These are phyloP conservation scores for Hypomontagnella monticulosa DNA, from an alignment of 495 filamentous ascomycete species.

Conservation along the genomic window DNA sequence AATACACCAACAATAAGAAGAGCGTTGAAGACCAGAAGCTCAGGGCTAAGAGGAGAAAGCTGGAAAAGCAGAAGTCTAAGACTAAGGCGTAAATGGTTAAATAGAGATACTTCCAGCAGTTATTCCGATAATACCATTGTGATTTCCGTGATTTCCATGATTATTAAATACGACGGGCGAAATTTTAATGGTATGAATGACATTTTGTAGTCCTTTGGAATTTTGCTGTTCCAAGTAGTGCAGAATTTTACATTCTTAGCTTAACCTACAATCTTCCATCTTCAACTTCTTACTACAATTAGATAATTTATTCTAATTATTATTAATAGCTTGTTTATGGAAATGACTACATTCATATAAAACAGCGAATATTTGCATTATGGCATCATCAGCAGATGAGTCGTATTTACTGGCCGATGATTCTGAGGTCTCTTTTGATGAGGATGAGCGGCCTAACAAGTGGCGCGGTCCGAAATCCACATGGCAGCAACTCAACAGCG, in stretches of 20 bases:
- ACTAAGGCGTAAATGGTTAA: constrained; percentile 43
- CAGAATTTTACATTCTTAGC: background rate
- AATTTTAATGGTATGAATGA: constrained; percentile 10
- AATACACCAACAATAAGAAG: constrained; percentile 85
- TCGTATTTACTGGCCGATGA: constrained; percentile 30
- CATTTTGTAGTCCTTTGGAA: background rate
- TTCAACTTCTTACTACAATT: constrained; percentile 9
- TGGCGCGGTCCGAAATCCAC: constrained; percentile 65
- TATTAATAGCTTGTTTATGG: background rate
- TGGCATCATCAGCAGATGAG: constrained; percentile 35
- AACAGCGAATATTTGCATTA: constrained; percentile 2
- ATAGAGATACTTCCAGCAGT: constrained; percentile 32
- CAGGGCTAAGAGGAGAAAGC: constrained; percentile 84
- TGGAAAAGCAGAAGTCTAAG: constrained; percentile 72
- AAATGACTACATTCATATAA: background rate
- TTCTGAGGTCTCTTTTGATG: constrained; percentile 39
- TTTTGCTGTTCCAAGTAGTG: too few species aligned
- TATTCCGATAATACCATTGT: constrained; percentile 42
- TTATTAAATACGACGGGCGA: too few species aligned
- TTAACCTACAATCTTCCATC: constrained; percentile 3
- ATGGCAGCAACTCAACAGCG: constrained; percentile 67
- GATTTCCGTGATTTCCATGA: constrained; percentile 7
- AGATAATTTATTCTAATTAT: background rate
- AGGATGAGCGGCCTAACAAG: constrained; percentile 56
- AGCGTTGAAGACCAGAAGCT: constrained; percentile 78